A percentile compares a stretch with the other conserved stretches of the same genome.
These are phyloP conservation scores for Cyberlindnera mycetangii DNA, from an alignment of 805 yeast species.

Conservation along the genomic window DNA sequence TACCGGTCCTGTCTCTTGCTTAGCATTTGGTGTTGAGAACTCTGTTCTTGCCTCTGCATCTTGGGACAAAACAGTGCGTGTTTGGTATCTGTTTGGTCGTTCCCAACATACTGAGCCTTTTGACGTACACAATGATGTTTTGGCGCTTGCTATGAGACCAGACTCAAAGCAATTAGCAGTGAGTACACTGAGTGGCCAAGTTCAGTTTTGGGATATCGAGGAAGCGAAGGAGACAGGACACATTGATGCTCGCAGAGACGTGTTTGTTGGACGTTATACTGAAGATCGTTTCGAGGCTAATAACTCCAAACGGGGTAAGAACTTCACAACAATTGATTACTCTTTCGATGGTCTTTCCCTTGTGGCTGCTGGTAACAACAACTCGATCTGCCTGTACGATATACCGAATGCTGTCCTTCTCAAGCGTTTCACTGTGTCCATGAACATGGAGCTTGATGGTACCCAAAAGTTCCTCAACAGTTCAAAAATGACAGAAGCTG, in stretches of 20 bases:
- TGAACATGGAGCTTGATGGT: conserved; percentile 89
- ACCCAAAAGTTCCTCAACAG: conserved; percentile 78
- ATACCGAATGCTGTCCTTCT: conserved; percentile 82
- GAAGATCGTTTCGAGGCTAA: conserved; percentile 80
- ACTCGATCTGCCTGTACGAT: conserved; percentile 89
- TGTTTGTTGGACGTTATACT: conserved; percentile 78
- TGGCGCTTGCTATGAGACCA: conserved; percentile 80
- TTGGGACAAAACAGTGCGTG: conserved; percentile 93
- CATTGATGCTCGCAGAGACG: conserved; percentile 84
- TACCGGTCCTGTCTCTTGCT: conserved; percentile 89
- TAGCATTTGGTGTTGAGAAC: conserved; percentile 80
- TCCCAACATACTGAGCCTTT: conserved; percentile 88
- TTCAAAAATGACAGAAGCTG: conserved; percentile 81
- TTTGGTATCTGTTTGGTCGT: conserved; percentile 91
- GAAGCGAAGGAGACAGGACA: conserved; percentile 75
- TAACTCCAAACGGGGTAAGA: conserved; percentile 80
- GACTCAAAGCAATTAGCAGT: conserved; percentile 92
- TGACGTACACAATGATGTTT: conserved; percentile 78
- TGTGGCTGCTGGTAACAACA: conserved; percentile 92
- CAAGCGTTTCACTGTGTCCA: conserved; percentile 78
- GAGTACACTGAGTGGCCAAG: conserved; percentile 83
- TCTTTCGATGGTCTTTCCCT: conserved; percentile 87
- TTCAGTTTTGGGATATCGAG: conserved; percentile 80
- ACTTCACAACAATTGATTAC: conserved; percentile 76
- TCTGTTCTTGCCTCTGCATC: conserved; percentile 82